Percentiles rank a stretch among this genome's conserved stretches.
Evolutionary conservation across 129 eudicot species (phyloP).

Genomic region (Chrysanthemum makinoi): DNA sequence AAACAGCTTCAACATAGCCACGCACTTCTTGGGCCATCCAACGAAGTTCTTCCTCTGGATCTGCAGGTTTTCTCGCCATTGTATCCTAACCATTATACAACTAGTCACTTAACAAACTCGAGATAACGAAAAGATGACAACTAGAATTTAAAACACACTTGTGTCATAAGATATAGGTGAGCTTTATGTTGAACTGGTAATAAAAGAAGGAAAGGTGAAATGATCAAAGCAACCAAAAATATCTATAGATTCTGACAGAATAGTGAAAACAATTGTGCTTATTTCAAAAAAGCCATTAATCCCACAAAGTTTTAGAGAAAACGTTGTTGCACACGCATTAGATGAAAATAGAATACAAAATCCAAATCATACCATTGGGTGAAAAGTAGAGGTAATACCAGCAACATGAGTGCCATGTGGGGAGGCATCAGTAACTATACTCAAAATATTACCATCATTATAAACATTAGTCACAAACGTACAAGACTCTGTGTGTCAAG

Average conservation of each 20-base stretch:
- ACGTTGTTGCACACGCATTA: conserved; percentile 4
- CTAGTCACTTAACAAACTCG: background rate
- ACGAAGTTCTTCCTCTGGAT: conserved; percentile 99
- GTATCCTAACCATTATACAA: conserved; percentile 55
- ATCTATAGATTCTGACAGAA: no score
- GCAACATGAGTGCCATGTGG: conserved; percentile 99
- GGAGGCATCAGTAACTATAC: conserved; percentile 90
- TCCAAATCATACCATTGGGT: conserved; percentile 57
- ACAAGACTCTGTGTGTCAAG: conserved; percentile 93
- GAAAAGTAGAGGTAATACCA: conserved; percentile 90
- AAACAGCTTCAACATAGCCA: conserved; percentile 91
- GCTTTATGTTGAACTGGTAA: background rate
- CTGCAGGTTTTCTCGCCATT: conserved; percentile 92
- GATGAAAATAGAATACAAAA: conserved; percentile 3
- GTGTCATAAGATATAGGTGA: background rate
- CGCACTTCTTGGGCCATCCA: conserved; percentile 99
- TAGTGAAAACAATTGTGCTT: no score
- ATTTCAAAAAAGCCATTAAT: no score
- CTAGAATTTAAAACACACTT: background rate
- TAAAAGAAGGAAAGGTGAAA: no score
- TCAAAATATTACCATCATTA: conserved; percentile 81
- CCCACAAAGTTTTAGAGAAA: conserved; percentile 3
- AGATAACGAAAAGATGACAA: background rate
- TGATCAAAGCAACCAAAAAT: no score
- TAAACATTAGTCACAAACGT: conserved; percentile 79